A percentile compares a stretch with the other conserved stretches of the same genome.
These are phyloP conservation scores for Tuctoria greenei DNA, from an alignment of 176 grass and related monocot genomes.

Conservation along the genomic window DNA sequence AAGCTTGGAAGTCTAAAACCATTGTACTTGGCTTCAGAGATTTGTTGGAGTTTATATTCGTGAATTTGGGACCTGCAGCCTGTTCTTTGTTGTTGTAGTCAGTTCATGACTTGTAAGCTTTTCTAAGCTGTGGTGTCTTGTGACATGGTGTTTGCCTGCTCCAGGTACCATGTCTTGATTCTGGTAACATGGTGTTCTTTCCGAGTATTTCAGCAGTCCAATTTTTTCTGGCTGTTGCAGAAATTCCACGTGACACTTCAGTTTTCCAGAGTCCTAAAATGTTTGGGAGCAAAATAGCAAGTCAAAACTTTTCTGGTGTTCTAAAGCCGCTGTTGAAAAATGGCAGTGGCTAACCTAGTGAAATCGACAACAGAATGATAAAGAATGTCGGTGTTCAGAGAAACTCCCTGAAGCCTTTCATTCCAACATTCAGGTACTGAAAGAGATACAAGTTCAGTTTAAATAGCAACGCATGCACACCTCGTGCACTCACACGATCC, in stretches of 20 bases:
- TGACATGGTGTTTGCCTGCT: background rate
- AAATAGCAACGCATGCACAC: no score
- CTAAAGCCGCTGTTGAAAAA: background rate
- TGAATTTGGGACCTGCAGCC: background rate
- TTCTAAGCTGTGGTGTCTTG: background rate
- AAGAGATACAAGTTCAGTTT: no score
- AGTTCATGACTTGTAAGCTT: background rate
- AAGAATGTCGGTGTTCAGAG: no score
- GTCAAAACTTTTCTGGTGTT: background rate
- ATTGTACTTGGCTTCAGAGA: background rate
- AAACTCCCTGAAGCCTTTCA: no score
- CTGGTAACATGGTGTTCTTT: background rate
- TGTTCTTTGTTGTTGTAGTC: background rate
- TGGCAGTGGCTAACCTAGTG: no score
- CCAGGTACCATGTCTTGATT: no score
- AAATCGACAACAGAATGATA: no score
- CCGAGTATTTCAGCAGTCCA: background rate
- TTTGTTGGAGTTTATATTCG: background rate
- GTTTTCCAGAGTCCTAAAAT: background rate
- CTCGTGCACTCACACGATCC: no score
- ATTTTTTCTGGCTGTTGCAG: background rate
- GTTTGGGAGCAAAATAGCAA: background rate
- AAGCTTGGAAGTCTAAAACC: constrained; percentile 2
- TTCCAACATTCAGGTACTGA: no score
- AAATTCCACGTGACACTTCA: background rate